Conservation (phyloP, 176 grass and related monocot genomes). For the Melocanna baccifera region DNA sequence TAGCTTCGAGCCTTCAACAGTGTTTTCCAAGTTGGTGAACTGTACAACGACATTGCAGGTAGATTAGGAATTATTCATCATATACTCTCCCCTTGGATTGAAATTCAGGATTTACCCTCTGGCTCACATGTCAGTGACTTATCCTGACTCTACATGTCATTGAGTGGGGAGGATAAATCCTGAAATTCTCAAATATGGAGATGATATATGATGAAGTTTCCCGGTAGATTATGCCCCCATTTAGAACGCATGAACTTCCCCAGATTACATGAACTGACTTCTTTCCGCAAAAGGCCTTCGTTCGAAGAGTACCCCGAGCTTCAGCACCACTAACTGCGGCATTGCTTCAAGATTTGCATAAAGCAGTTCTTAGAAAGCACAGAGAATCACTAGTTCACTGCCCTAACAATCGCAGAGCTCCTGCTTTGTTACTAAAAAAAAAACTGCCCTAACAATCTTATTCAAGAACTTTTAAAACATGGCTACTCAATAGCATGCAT, state of each 20-base stretch:
- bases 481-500: not conserved
- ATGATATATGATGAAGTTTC: too few species aligned
- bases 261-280: not conserved
- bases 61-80: too few species aligned
- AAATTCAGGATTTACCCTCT: too few species aligned
- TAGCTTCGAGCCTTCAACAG: not conserved
- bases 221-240: not conserved
- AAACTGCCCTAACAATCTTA: not conserved
- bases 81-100: too few species aligned
- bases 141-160: too few species aligned
- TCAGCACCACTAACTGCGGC: not conserved
- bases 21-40: not conserved
- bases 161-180: too few species aligned
- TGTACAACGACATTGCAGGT: not conserved
- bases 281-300: not conserved
- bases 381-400: not conserved
- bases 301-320: not conserved
- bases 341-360: slow-evolving; percentile 9
- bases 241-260: not conserved
- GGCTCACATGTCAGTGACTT: too few species aligned
- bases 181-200: too few species aligned
- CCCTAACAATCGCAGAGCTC: not conserved
- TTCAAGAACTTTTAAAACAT: not conserved
- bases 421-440: too few species aligned
- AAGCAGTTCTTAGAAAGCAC: not conserved